Evolutionary conservation across 192 early-diverging fungal genomes (phyloP), one percentile per base, ranked within the genome.

Genomic region (Hyaloraphidium curvatum): DNA sequence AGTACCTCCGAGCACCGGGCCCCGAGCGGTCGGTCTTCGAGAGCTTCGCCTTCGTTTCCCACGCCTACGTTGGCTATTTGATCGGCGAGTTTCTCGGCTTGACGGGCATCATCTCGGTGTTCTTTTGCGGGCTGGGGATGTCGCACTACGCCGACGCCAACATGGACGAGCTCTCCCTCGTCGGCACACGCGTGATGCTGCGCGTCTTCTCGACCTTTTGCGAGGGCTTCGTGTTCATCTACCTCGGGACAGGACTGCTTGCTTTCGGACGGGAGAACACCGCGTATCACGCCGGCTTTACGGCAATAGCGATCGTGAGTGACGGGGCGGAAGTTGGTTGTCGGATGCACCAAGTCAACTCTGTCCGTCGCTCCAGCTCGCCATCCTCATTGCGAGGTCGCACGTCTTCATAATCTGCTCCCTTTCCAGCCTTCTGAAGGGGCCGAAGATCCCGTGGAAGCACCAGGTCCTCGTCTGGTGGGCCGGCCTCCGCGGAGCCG

Each of bases 21-120:
- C 53, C 64, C 52, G 68, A 70, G 29, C 59, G 40, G 2, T 54
- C 60, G 14, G 71, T 72, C 9, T 76, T 73, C 52, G 75, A 77
- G 63, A 69, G 64, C 55, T 59, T 61, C n/a, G 76, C 76, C 73
- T 52, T 77, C 50, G 28, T 77, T 27, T 51, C 72, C 3, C 76
- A 67, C 52, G 75, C 75, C 9, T 77, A 77, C 55, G 35, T 57
- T 11, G 61, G 58, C 53, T 77, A 77, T 57, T 51, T 77, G 54
- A 28, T 75, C 40, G 72, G 73, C 53, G 75, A 77, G 53, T 52
- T 77, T 27, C 30, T 72, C 0, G 23, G 11, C 21, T 57, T 77
- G 51, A 77, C 75, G 31, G 75, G 75, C 2, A 77, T 77, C 52
- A 77, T 77, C 51, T 64, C 62, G 41, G 70, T 77, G 17, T 77